Base-by-base conservation (phyloP, 2,329 filamentous ascomycete species). In the Arthrobotrys sphaeroides region DNA sequence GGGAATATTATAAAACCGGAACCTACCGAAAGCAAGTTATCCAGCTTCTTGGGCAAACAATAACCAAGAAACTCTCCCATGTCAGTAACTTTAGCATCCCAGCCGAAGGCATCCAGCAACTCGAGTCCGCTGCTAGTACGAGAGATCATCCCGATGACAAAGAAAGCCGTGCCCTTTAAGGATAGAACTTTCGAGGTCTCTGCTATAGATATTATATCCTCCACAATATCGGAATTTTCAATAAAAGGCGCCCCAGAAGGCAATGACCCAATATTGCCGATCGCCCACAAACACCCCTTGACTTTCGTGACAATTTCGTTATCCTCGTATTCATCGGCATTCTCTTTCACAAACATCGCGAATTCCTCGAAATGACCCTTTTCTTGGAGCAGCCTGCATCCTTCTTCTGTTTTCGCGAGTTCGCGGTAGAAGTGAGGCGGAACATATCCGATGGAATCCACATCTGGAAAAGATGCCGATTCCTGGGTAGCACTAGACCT, bases 401-500 rank as follows among this genome's bases (percentile, higher is more conserved):
- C 95, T 83, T 99, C 95, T 66, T 90, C 88, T 0, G 95, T 99
- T 12, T 95, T 89, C 0, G 95, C 96, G 61, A 99, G 86, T 82
- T 99, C 95, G 69, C 94, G 89, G 81, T 99, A 99, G 82, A 99
- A 99, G 82, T 99, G 95, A 7, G 95, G 94, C n/a, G 95, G 95
- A 0, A 98, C 92, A 82, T 83, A 83, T 72, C 83, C 85, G 81
- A 82, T 87, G 84, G 78, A 86, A 69, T 86, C 84, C n/a, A 81
- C 82, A 36, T 83, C 80, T 40, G 77, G 79, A 81, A 85, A 90
- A 78, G 85, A 85, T 80, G 85, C 89, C 79, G 85, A 87, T 78
- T 79, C 84, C 87, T 81, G 85, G 85, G 80, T 77, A 81, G 83
- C 79, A 82, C 86, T 86, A 82, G 81, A 84, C 80, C 79, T 85